A percentile compares a stretch with the other conserved stretches of the same genome.
phyloP scores from a whole-genome alignment of 2,329 filamentous ascomycete genomes.

The Alternaria metachromatica region DNA sequence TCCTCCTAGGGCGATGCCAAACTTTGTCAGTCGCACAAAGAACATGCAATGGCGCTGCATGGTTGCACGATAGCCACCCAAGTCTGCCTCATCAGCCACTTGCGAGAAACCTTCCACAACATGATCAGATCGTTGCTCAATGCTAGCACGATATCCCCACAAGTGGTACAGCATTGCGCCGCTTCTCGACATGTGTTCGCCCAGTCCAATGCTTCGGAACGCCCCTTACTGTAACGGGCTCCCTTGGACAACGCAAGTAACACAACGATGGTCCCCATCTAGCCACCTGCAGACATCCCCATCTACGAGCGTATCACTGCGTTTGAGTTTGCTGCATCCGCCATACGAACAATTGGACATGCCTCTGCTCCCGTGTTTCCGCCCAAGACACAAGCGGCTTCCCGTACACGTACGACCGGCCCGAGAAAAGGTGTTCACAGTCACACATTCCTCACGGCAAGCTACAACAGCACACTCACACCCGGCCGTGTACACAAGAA shows the following conservation, averaged over 20 bases:
- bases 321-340: constrained; percentile 15
- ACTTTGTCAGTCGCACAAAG: constrained; percentile 9
- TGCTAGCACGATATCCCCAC: constrained; percentile 32
- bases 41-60: constrained; percentile 16
- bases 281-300: constrained; percentile 12
- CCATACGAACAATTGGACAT: constrained; percentile 10
- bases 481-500: background rate
- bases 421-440: constrained; percentile 5
- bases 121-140: constrained; percentile 18
- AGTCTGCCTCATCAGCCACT: constrained; percentile 15
- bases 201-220: constrained; percentile 12
- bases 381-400: constrained; percentile 11
- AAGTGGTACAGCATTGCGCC: constrained; percentile 34
- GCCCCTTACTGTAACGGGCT: constrained; percentile 15
- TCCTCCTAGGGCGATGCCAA: constrained; percentile 12
- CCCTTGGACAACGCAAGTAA: constrained; percentile 6
- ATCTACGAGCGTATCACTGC: constrained; percentile 13
- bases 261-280: constrained; percentile 5
- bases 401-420: constrained; percentile 15
- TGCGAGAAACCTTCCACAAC: constrained; percentile 29
- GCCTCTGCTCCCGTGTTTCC: background rate
- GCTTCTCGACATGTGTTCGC: constrained; percentile 32
- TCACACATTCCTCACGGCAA: constrained; percentile 2
- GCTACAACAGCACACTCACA: constrained; percentile 3
- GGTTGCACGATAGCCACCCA: constrained; percentile 17